Evolutionary conservation across 2,329 filamentous ascomycete genomes (phyloP).

Genomic region (Lachnellula occidentalis): DNA sequence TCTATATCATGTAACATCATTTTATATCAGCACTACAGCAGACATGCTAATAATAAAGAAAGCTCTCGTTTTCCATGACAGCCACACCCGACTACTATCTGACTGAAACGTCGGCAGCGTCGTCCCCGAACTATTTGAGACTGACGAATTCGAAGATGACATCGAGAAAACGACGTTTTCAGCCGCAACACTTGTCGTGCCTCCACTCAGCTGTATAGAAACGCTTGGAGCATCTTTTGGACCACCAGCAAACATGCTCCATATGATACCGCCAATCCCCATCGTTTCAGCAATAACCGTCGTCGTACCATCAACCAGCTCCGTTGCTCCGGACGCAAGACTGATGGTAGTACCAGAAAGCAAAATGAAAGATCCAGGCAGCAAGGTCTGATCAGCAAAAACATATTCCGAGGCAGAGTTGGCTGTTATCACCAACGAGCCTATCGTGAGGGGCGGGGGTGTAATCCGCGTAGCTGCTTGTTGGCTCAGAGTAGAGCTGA

Average conservation of each 20-base stretch:
- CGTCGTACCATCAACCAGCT: not conserved
- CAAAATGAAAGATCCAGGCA: constrained; percentile 1
- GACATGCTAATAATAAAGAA: too few relatives aligned
- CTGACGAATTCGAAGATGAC: too few relatives aligned
- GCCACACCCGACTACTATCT: too few relatives aligned
- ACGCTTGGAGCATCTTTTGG: not conserved
- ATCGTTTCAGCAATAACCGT: not conserved
- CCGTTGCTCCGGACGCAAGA: constrained; percentile 1
- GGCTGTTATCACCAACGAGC: not conserved
- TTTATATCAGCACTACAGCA: too few relatives aligned
- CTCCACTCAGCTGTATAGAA: too few relatives aligned
- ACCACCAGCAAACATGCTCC: not conserved
- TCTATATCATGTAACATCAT: too few relatives aligned
- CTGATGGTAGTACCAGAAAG: constrained; percentile 1
- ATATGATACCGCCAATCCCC: not conserved
- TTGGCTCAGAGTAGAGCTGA: not conserved
- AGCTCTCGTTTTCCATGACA: too few relatives aligned
- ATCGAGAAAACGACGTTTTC: too few relatives aligned
- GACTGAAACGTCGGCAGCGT: too few relatives aligned
- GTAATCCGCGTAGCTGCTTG: not conserved
- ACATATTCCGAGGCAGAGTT: constrained; percentile 5
- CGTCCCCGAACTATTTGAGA: too few relatives aligned
- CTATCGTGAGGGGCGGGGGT: constrained; percentile 1
- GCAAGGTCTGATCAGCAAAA: constrained; percentile 1
- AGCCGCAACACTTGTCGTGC: too few relatives aligned